Evolutionary conservation across 257 asterid species (phyloP), one percentile per base, ranked within the genome.

Genomic region (Paulownia fortunei): DNA sequence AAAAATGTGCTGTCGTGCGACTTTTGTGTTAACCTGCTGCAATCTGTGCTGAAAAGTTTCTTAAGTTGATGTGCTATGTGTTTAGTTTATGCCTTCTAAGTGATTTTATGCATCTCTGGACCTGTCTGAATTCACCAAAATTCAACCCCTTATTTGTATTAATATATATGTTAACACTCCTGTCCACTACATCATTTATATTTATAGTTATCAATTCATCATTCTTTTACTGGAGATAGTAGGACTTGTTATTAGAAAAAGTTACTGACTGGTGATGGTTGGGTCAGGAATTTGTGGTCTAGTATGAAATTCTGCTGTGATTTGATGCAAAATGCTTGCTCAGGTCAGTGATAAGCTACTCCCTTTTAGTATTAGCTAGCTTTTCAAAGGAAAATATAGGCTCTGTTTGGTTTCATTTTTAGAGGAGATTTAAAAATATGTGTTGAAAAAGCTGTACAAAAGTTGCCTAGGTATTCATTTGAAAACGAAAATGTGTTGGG

Each of bases 1-100:
- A 41, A 15, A 7, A 23, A 42, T 37, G 49, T 61, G 64, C 67
- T 60, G 23, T 46, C 46, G 32, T 47, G 46, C 68, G 54, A 32
- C 72, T 66, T 60, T 70, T 41, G 5, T 49, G 18, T 37, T 32
- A 54, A 26, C 5, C 24, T n/a, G 52, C 19, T 79, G 73, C 37
- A 55, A 23, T 16, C n/a, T 59, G 24, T 16, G 0, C 0, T 16
- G 4, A 19, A 0, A 30, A 74, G 23, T 8, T 41, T 42, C 16
- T 51, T 55, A 13, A 13, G 34, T 65, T 42, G 61, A 18, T 34
- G 41, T 19, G 9, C 30, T 21, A 23, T 49, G 23, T 59, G 41
- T 39, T 67, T 37, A 27, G 21, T 37, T 39, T 36, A 54, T 23
- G 19, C 58, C 26, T 39, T 36, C 4, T 51, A 23, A 42, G 55